Evolutionary conservation across 805 yeast genomes (phyloP).

Genomic region (Starmerella vaccinii): DNA sequence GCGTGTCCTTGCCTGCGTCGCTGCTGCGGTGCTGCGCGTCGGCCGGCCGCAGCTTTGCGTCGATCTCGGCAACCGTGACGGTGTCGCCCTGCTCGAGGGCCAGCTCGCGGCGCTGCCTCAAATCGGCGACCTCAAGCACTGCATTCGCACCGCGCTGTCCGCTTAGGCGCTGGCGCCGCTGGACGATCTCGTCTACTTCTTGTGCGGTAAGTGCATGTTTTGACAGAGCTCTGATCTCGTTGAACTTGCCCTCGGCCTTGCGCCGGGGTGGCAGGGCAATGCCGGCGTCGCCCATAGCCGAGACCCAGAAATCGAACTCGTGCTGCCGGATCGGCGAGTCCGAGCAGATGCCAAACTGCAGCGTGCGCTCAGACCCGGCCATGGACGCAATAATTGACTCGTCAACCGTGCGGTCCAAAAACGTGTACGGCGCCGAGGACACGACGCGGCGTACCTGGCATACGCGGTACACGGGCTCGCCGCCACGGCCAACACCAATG

Average conservation of each 20-base stretch:
- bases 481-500: conserved; percentile 59
- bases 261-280: conserved; percentile 51
- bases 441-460: conserved; percentile 66
- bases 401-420: conserved; percentile 43
- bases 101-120: conserved; percentile 63
- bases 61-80: conserved; percentile 29
- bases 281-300: conserved; percentile 49
- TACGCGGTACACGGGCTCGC: conserved; percentile 64
- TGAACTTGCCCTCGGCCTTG: conserved; percentile 53
- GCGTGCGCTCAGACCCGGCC: conserved; percentile 61
- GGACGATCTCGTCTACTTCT: conserved; percentile 70
- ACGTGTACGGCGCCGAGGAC: conserved; percentile 38
- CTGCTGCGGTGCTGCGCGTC: background rate
- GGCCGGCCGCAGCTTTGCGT: conserved; percentile 26
- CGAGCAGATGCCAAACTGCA: conserved; percentile 70
- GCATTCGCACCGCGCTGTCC: conserved; percentile 59
- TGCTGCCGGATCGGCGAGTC: conserved; percentile 61
- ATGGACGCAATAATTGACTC: conserved; percentile 66
- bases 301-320: conserved; percentile 63
- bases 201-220: conserved; percentile 54
- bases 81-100: conserved; percentile 44
- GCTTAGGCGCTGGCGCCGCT: conserved; percentile 54
- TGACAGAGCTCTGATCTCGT: conserved; percentile 53
- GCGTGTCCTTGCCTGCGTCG: conserved; percentile 1
- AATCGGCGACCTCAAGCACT: conserved; percentile 60